A percentile compares a stretch with the other conserved stretches of the same genome.
Conservation (phyloP, 257 asterid genomes). For the Lithospermum erythrorhizon region DNA sequence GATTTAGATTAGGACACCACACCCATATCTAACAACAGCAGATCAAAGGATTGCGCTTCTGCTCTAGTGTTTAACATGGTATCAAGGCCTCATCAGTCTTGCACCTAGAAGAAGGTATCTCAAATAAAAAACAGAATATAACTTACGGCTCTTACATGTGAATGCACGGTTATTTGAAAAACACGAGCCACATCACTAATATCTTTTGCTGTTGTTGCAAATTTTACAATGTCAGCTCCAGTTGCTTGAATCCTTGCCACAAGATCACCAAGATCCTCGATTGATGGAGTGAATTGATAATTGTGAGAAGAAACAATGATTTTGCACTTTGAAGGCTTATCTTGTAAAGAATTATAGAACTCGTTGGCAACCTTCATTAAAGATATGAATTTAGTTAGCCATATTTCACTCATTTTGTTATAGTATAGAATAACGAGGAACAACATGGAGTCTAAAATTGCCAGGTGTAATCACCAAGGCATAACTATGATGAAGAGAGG, state of each 20-base stretch:
- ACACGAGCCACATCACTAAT: conserved; percentile 86
- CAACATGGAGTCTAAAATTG: neutral
- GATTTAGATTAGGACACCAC: too few species aligned
- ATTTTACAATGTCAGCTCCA: conserved; percentile 94
- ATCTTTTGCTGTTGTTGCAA: conserved; percentile 86
- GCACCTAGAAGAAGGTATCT: neutral
- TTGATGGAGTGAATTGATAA: conserved; percentile 66
- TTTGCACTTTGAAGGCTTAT: conserved; percentile 65
- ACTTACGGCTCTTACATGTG: conserved; percentile 59
- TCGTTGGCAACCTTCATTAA: conserved; percentile 60
- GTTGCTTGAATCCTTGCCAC: conserved; percentile 89
- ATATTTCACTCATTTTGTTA: neutral
- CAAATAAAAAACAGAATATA: neutral
- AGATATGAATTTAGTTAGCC: neutral
- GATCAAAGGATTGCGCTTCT: neutral
- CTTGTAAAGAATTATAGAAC: conserved; percentile 41
- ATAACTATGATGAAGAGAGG: neutral
- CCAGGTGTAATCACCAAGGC: conserved; percentile 4
- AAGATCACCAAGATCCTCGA: conserved; percentile 77
- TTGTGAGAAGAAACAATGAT: conserved; percentile 89
- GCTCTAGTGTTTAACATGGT: neutral
- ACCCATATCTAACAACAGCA: too few species aligned
- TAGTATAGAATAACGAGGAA: conserved; percentile 5
- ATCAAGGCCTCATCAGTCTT: neutral
- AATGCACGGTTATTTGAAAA: conserved; percentile 79